Conservation (phyloP, 768 basidiomycete species). For the Boletales sp. region DNA sequence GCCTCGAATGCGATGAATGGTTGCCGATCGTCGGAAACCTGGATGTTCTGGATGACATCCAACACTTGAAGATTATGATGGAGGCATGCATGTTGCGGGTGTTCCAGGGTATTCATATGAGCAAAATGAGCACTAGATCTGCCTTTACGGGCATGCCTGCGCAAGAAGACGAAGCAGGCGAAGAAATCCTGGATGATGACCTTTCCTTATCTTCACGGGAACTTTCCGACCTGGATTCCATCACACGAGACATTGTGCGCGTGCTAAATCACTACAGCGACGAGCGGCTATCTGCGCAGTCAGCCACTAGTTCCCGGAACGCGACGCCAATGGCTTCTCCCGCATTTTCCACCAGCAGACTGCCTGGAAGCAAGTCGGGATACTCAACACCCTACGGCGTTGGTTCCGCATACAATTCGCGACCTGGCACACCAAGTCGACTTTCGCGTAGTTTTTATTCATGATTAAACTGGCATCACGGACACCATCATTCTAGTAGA, state of each 20-base stretch:
- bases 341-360: constrained; percentile 33
- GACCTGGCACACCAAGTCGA: constrained; percentile 64
- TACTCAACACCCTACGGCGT: constrained; percentile 52
- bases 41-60: constrained; percentile 77
- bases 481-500: constrained; percentile 10
- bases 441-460: constrained; percentile 38
- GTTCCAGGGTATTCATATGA: constrained; percentile 74
- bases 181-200: constrained; percentile 41
- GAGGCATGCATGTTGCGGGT: constrained; percentile 86
- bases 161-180: constrained; percentile 54
- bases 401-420: constrained; percentile 46
- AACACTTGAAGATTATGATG: constrained; percentile 72
- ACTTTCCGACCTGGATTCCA: constrained; percentile 67
- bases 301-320: constrained; percentile 59
- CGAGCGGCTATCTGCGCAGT: constrained; percentile 57
- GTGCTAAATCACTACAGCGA: constrained; percentile 70
- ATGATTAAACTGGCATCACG: constrained; percentile 11
- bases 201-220: constrained; percentile 63
- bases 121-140: constrained; percentile 27
- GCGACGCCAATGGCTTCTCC: constrained; percentile 63
- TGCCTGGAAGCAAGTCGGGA: constrained; percentile 51
- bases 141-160: constrained; percentile 32
- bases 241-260: constrained; percentile 71
- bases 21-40: constrained; percentile 75
- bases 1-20: constrained; percentile 89